Evolutionary conservation across 768 basidiomycete species (phyloP), one percentile per base, ranked within the genome.

Genomic region (Hydnomerulius pinastri): DNA sequence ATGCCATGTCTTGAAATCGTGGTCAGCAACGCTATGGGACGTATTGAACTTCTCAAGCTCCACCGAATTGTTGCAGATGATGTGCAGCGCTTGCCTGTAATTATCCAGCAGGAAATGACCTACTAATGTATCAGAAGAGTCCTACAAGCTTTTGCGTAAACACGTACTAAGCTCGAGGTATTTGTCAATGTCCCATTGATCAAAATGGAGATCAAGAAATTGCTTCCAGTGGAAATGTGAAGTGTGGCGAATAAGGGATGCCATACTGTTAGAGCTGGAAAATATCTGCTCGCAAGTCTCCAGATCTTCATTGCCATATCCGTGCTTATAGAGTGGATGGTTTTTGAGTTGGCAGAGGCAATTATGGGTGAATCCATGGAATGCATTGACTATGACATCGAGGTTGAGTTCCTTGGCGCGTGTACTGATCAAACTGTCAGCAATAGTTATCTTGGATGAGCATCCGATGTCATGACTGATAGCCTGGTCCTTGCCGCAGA

Each of bases 381-480:
- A 63, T 0, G 48, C 23, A 18, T 51, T 61, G 37, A 63, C 52
- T 13, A 60, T 47, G 28, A 51, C 46, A 1, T 44, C 49, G 40
- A 48, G 46, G 13, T 45, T 27, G 1, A n/a, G 30, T 15, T 29
- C 28, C 11, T 35, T 36, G 12, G 56, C 51, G 33, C 53, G 30
- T 4, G 17, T 5, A 5, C 51, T 55, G 7, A 65, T 50, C 2
- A 57, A 65, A 20, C 55, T 62, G 2, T 25, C 25, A 2, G 20
- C n/a, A 2, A 65, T 39, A 1, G 63, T 69, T 10, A 13, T 48
- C 9, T 24, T 15, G 23, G 64, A 68, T 1, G 38, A 51, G 46
- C 68, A 69, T 3, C 67, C 64, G 21, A 70, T 68, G 38, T 70
- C 57, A 38, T 69, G 68, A 4, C 59, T 62, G 11, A 57, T 17